Evolutionary conservation across 2,329 filamentous ascomycete species (phyloP).

Genomic region (Claviceps fusiformis): DNA sequence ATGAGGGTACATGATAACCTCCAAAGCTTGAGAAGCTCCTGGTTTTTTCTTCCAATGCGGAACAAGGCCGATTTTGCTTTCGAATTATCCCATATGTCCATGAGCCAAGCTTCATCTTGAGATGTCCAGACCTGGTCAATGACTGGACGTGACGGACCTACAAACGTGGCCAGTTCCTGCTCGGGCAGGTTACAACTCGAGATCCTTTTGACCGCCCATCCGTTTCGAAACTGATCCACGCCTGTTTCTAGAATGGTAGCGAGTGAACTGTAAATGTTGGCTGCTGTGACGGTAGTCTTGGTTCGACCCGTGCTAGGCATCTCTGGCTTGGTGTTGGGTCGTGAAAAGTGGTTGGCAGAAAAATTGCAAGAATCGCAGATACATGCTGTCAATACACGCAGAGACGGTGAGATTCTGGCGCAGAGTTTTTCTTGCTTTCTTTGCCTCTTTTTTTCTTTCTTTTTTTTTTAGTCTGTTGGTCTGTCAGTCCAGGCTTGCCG

Average conservation of each 20-base stretch:
- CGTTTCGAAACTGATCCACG: not conserved
- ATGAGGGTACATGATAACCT: not conserved
- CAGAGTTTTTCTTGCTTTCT: too few species aligned
- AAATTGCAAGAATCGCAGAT: not conserved
- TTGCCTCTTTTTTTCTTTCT: too few species aligned
- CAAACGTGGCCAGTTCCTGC: not conserved
- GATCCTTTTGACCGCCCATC: not conserved
- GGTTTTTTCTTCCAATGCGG: not conserved
- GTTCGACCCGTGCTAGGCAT: not conserved
- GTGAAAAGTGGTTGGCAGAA: not conserved
- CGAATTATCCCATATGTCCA: not conserved
- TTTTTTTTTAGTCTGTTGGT: too few species aligned
- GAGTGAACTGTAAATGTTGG: not conserved
- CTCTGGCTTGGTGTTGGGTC: not conserved
- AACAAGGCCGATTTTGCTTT: not conserved
- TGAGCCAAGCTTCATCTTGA: not conserved
- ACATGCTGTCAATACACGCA: not conserved
- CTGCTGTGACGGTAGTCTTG: not conserved
- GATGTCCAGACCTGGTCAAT: not conserved
- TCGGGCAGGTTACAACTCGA: not conserved
- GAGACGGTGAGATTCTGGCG: too few species aligned
- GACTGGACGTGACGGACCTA: not conserved
- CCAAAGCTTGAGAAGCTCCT: conserved; percentile 1
- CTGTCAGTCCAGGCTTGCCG: not conserved
- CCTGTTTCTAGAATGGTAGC: not conserved